A percentile compares a stretch with the other conserved stretches of the same genome.
phyloP scores from a whole-genome alignment of 768 basidiomycete genomes.

The Lenzites betulinus region DNA sequence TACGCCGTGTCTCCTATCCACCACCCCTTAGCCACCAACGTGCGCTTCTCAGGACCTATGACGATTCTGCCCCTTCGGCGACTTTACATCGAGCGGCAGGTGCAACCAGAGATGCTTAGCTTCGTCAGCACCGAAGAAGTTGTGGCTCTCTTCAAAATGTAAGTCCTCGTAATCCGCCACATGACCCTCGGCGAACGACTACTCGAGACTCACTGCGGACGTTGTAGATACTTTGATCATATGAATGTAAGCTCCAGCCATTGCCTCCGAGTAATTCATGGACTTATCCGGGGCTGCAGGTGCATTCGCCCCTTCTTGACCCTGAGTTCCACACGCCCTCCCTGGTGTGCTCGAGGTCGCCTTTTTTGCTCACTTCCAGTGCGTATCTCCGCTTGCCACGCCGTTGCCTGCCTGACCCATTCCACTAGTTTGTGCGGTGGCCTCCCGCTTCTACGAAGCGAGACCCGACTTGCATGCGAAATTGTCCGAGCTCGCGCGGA shows the following conservation, averaged over 20 bases:
- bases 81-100: constrained; percentile 82
- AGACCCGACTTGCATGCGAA: constrained; percentile 81
- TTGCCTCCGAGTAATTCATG: constrained; percentile 10
- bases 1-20: constrained; percentile 33
- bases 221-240: constrained; percentile 68
- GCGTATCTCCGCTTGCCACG: constrained; percentile 32
- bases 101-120: constrained; percentile 92
- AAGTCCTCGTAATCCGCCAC: constrained; percentile 33
- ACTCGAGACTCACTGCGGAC: constrained; percentile 13
- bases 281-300: constrained; percentile 41
- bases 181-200: constrained; percentile 2
- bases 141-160: constrained; percentile 89
- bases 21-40: neutral
- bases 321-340: constrained; percentile 91
- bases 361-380: constrained; percentile 94
- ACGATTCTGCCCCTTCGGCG: constrained; percentile 82
- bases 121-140: constrained; percentile 90
- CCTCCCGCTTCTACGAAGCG: constrained; percentile 83
- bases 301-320: constrained; percentile 81
- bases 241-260: constrained; percentile 56
- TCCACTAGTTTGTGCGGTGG: constrained; percentile 85
- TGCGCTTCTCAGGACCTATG: constrained; percentile 65
- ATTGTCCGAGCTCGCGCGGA: constrained; percentile 80
- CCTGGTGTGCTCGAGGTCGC: constrained; percentile 90
- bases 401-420: neutral